Evolutionary conservation across 495 filamentous ascomycete species (phyloP).

Genomic region (Lophium mytilinum): DNA sequence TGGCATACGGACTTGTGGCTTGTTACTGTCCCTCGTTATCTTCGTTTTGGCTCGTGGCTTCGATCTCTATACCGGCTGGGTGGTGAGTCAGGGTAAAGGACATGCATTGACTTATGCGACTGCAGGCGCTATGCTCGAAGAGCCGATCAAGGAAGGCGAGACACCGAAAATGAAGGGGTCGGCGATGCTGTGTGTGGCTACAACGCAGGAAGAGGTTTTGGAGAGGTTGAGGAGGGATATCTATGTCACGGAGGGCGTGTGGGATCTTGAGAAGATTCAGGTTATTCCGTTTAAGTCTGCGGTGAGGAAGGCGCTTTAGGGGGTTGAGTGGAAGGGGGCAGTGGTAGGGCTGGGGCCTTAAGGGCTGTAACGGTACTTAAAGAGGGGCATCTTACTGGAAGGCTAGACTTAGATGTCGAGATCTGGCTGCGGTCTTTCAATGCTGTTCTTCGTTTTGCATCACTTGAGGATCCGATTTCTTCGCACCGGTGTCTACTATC

Average conservation of each 20-base stretch:
- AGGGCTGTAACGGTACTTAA: too few species aligned
- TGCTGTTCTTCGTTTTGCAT: too few species aligned
- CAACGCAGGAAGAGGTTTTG: constrained; percentile 60
- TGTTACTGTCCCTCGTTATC: too few species aligned
- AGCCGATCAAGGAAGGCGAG: constrained; percentile 55
- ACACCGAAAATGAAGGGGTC: constrained; percentile 60
- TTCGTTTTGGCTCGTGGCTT: too few species aligned
- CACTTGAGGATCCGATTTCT: too few species aligned
- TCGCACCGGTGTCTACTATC: too few species aligned
- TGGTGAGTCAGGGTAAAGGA: too few species aligned
- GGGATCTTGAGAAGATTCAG: constrained; percentile 70
- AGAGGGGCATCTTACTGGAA: too few species aligned
- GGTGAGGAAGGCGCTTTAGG: constrained; percentile 26
- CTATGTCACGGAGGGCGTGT: constrained; percentile 62
- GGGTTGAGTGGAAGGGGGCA: background rate
- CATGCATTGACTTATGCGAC: too few species aligned
- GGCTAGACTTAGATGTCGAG: too few species aligned
- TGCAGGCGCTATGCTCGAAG: constrained; percentile 65
- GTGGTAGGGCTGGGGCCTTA: background rate
- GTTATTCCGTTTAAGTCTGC: constrained; percentile 35
- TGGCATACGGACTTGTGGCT: too few species aligned
- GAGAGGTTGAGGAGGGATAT: constrained; percentile 62
- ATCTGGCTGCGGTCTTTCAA: too few species aligned
- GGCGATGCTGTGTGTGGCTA: constrained; percentile 54
- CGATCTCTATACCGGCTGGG: constrained; percentile 21